Conservation (phyloP, 75 land plant species). For the Cryptomeria japonica region DNA sequence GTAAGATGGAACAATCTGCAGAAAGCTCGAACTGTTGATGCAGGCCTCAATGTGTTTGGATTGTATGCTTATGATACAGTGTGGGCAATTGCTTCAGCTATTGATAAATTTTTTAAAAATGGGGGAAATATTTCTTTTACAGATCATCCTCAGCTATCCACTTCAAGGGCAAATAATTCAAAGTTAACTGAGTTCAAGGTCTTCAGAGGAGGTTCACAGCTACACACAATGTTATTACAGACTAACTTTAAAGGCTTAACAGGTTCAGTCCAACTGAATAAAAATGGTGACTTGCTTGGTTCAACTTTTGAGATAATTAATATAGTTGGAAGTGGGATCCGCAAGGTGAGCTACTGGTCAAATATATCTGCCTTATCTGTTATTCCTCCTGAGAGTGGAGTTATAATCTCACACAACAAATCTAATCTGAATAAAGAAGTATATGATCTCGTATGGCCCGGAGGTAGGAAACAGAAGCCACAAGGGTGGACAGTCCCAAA, state of each 20-base stretch:
- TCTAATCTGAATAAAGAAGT: conserved; percentile 8
- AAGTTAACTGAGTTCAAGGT: conserved; percentile 52
- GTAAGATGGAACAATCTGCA: conserved; percentile 47
- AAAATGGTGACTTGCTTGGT: conserved; percentile 31
- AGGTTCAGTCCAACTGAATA: conserved; percentile 44
- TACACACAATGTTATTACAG: conserved; percentile 32
- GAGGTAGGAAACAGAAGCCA: conserved; percentile 26
- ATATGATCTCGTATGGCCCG: conserved; percentile 38
- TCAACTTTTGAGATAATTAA: conserved; percentile 71
- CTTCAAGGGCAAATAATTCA: conserved; percentile 23
- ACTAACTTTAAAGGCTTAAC: conserved; percentile 48
- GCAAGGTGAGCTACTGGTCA: conserved; percentile 65
- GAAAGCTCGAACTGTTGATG: conserved; percentile 3
- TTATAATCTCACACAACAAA: conserved; percentile 7
- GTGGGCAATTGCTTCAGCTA: conserved; percentile 62
- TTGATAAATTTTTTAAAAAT: conserved; percentile 44
- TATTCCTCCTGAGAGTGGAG: conserved; percentile 37
- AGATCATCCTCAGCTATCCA: conserved; percentile 29
- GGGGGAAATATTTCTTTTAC: conserved; percentile 57
- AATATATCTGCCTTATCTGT: conserved; percentile 50
- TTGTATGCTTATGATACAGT: conserved; percentile 76
- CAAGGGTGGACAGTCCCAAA: conserved; percentile 66
- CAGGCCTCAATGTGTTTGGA: conserved; percentile 47
- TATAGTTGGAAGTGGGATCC: conserved; percentile 46
- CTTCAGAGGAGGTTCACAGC: conserved; percentile 47